Evolutionary conservation across 805 yeast genomes (phyloP).

Genomic region (Candida golubevii): DNA sequence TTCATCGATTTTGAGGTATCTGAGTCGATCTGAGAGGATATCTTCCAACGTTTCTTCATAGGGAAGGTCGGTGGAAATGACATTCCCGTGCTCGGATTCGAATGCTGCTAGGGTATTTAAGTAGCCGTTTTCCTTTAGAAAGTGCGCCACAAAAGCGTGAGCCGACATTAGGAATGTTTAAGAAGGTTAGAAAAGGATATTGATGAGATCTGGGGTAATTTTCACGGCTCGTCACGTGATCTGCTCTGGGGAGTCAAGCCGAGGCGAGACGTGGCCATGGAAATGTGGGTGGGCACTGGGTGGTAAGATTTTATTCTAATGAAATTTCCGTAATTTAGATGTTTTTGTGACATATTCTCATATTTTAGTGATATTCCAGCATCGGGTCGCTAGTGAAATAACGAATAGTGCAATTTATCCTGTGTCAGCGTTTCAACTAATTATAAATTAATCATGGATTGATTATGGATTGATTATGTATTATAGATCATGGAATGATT

Average conservation of each 20-base stretch:
- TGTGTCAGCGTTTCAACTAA: too few species aligned
- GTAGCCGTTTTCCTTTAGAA: conserved; percentile 48
- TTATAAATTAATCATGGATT: too few species aligned
- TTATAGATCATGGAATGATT: too few species aligned
- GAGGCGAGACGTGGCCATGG: too few species aligned
- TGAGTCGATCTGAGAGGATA: conserved; percentile 24
- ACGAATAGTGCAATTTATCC: too few species aligned
- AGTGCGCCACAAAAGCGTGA: conserved; percentile 51
- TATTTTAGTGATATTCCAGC: too few species aligned
- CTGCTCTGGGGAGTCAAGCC: not conserved
- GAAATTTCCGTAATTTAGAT: too few species aligned
- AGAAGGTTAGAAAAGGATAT: not conserved
- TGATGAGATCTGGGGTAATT: not conserved
- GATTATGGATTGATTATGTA: too few species aligned
- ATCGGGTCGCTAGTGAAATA: too few species aligned
- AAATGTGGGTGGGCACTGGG: too few species aligned
- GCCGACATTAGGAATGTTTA: conserved; percentile 14
- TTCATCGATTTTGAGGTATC: conserved; percentile 13
- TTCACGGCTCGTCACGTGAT: not conserved
- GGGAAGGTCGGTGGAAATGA: conserved; percentile 20
- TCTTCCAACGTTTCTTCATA: conserved; percentile 36
- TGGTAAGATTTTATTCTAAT: too few species aligned
- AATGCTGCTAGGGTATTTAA: conserved; percentile 44
- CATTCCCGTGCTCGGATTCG: conserved; percentile 42
- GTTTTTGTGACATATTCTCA: too few species aligned